Percentiles rank a stretch among this genome's conserved stretches.
phyloP scores from a whole-genome alignment of 768 basidiomycete species.

The Leucocoprinus sp. region DNA sequence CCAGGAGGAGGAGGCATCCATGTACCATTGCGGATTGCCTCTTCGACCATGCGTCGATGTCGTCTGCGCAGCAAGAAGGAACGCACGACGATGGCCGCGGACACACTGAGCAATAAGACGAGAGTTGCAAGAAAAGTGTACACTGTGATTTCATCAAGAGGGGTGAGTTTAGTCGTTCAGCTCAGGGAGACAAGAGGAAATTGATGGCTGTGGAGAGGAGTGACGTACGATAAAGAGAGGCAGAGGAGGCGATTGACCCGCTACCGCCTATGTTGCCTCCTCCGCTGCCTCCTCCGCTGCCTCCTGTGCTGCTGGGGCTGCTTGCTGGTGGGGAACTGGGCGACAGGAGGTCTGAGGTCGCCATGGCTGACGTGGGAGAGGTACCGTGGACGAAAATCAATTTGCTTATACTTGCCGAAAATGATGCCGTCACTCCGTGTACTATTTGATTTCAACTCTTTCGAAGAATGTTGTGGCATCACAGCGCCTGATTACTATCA shows the following conservation, averaged over 20 bases:
- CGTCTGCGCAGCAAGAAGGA: constrained; percentile 58
- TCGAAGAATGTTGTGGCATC: no score
- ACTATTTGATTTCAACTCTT: no score
- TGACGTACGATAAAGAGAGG: constrained; percentile 26
- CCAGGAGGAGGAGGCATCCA: constrained; percentile 36
- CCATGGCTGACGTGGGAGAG: no score
- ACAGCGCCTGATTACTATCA: no score
- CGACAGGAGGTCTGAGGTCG: no score
- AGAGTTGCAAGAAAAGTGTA: constrained; percentile 57
- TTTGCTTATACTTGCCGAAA: no score
- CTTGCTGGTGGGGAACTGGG: no score
- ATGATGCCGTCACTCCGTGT: no score
- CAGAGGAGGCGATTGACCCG: constrained; percentile 19
- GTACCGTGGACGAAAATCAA: no score
- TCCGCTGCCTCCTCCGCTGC: no score
- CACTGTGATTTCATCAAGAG: constrained; percentile 20
- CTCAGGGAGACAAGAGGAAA: background rate
- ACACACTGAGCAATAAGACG: constrained; percentile 59
- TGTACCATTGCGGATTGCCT: constrained; percentile 58
- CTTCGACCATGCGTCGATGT: constrained; percentile 48
- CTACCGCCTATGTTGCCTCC: no score
- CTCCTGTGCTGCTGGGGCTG: no score
- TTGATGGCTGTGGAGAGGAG: background rate
- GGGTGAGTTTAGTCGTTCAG: constrained; percentile 4
- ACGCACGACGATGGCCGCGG: constrained; percentile 56